Evolutionary conservation across 2,329 filamentous ascomycete species (phyloP).

Genomic region (Penicillium paneum): DNA sequence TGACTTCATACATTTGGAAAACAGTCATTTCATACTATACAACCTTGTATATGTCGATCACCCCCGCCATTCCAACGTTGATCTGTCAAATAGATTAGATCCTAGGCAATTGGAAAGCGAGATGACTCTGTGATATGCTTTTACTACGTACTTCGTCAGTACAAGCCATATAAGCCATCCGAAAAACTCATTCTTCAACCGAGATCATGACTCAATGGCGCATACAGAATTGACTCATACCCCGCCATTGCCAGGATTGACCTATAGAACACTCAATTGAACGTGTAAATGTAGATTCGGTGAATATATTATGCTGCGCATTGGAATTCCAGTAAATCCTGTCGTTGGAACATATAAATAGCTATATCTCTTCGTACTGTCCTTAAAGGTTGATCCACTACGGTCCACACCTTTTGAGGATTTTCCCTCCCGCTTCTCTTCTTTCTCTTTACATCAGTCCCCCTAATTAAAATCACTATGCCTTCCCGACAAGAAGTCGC

Average conservation of each 20-base stretch:
- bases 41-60: not conserved
- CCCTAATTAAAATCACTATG: conserved; percentile 43
- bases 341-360: not conserved
- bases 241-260: conserved; percentile 16
- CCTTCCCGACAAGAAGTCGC: conserved; percentile 69
- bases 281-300: not conserved
- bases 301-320: conserved; percentile 5
- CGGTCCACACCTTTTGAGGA: conserved; percentile 17
- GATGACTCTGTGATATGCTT: not conserved
- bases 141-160: not conserved
- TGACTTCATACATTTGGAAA: no score
- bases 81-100: not conserved
- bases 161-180: not conserved
- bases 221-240: conserved; percentile 14
- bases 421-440: conserved; percentile 16
- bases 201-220: not conserved
- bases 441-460: conserved; percentile 2
- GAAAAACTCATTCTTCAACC: not conserved
- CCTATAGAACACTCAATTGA: conserved; percentile 1
- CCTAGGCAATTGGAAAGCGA: not conserved
- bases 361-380: not conserved
- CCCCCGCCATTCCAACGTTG: not conserved
- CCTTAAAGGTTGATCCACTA: conserved; percentile 21
- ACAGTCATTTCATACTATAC: not conserved
- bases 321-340: not conserved